Evolutionary conservation across 208 protist genomes (phyloP).

Genomic region (Acanthamoeba sp.): DNA sequence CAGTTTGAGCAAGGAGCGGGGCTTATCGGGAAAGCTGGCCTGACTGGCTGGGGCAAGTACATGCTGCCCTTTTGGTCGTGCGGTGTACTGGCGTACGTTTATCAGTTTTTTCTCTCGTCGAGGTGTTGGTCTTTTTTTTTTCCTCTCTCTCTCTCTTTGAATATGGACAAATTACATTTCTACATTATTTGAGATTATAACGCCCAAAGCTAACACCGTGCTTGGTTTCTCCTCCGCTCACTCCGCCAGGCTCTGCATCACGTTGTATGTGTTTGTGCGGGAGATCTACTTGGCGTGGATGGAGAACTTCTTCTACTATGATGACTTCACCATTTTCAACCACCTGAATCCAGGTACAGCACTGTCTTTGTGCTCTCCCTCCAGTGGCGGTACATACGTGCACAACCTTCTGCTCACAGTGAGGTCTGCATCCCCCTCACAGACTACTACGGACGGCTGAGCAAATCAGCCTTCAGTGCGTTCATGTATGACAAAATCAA

Average conservation of each 20-base stretch:
- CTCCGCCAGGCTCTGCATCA: background rate
- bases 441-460: constrained; percentile 11
- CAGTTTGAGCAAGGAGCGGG: constrained; percentile 9
- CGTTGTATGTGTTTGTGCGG: background rate
- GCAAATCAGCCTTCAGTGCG: background rate
- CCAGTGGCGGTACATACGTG: no score
- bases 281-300: background rate
- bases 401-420: no score
- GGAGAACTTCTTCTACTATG: constrained; percentile 6
- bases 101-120: background rate
- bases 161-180: no score
- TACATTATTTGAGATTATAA: no score
- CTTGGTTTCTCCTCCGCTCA: no score
- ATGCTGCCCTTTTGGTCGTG: constrained; percentile 26
- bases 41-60: background rate
- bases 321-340: background rate
- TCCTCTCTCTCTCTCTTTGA: no score
- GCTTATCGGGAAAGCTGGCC: background rate
- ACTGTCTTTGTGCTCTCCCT: background rate
- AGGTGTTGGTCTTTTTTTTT: background rate
- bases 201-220: no score
- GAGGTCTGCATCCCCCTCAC: no score
- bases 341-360: background rate
- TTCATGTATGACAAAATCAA: constrained; percentile 37
- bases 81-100: background rate